Conservation (phyloP, 1,139 yeast genomes). For the Diutina catenulata region DNA sequence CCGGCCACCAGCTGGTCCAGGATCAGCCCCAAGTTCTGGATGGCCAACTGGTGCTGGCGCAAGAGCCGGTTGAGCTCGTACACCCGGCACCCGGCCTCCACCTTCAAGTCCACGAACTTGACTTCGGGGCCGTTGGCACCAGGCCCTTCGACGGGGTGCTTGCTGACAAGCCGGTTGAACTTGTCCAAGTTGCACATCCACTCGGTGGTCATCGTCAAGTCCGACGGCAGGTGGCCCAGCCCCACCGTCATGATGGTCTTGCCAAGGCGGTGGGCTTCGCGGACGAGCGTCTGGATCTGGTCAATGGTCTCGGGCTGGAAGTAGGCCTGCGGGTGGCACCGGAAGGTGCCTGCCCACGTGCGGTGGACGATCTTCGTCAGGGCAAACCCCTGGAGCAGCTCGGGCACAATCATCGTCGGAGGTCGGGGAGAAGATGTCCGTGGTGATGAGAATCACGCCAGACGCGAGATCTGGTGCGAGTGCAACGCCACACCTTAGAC, state of each 20-base stretch:
- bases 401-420: conserved; percentile 6
- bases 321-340: conserved; percentile 62
- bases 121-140: conserved; percentile 28
- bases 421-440: background rate
- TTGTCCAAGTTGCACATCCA: conserved; percentile 87
- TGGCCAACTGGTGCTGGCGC: conserved; percentile 54
- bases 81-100: conserved; percentile 86
- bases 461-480: too few species aligned
- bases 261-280: conserved; percentile 44
- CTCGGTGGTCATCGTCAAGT: conserved; percentile 74
- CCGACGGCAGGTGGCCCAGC: conserved; percentile 92
- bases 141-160: conserved; percentile 28
- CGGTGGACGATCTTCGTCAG: conserved; percentile 35
- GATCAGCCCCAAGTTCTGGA: conserved; percentile 89
- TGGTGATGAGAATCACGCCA: too few species aligned
- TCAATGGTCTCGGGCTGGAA: conserved; percentile 63
- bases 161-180: conserved; percentile 41
- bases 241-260: conserved; percentile 82
- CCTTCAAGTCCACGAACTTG: conserved; percentile 77
- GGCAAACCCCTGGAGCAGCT: conserved; percentile 19
- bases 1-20: conserved; percentile 94
- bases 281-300: conserved; percentile 53
- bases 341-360: conserved; percentile 92
- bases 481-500: too few species aligned
- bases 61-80: conserved; percentile 63